Conservation (phyloP, 768 basidiomycete genomes). For the Suillus placidus region DNA sequence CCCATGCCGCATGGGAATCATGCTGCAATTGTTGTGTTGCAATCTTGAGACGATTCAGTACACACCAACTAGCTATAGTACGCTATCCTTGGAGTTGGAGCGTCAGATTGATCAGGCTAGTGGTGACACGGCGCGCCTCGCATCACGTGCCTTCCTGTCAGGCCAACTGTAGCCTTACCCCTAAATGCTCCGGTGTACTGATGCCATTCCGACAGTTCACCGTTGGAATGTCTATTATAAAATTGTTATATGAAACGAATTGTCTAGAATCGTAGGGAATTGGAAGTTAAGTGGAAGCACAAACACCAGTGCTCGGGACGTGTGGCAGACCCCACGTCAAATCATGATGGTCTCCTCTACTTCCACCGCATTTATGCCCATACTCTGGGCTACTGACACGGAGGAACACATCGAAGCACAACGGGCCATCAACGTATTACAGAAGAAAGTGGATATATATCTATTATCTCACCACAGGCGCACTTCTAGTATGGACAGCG, state of each 20-base stretch:
- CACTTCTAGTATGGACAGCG: background rate
- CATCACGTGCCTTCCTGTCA: background rate
- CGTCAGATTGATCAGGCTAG: background rate
- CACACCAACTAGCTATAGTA: too few relatives aligned
- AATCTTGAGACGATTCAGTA: background rate
- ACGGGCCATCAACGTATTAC: background rate
- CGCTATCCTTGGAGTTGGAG: background rate
- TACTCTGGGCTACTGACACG: background rate
- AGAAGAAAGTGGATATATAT: background rate
- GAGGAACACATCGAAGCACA: background rate
- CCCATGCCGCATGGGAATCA: background rate
- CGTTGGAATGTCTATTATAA: too few relatives aligned
- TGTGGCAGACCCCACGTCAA: too few relatives aligned
- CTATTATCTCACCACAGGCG: background rate
- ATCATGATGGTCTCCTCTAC: background rate
- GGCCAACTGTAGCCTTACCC: background rate
- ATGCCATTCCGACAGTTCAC: too few relatives aligned
- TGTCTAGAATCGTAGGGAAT: too few relatives aligned
- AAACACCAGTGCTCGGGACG: too few relatives aligned
- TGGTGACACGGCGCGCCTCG: background rate
- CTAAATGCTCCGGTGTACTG: background rate
- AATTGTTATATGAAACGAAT: too few relatives aligned
- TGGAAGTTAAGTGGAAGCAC: too few relatives aligned
- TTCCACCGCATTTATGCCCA: background rate
- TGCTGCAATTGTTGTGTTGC: background rate